Evolutionary conservation across 2,329 filamentous ascomycete species (phyloP).

Genomic region (Diaporthe caulivora): DNA sequence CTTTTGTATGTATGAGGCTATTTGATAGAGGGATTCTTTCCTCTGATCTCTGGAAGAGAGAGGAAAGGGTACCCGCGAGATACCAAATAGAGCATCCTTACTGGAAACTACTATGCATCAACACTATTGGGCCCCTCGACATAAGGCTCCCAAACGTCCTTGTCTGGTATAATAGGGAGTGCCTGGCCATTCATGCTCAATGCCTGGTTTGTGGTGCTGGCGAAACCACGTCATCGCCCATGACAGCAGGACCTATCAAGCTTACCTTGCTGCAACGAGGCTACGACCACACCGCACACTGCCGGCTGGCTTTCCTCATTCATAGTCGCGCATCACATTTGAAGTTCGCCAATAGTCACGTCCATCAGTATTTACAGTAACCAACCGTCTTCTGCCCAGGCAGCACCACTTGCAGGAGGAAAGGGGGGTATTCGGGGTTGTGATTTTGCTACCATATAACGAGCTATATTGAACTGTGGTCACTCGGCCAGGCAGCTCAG

Average conservation of each 20-base stretch:
- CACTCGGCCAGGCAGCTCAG: constrained; percentile 41
- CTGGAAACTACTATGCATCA: too few species aligned
- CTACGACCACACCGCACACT: background rate
- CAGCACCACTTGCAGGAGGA: background rate
- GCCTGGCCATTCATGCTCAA: background rate
- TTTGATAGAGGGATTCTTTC: too few species aligned
- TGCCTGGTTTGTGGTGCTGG: background rate
- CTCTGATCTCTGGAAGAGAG: too few species aligned
- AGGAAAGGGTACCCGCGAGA: too few species aligned
- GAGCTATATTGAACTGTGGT: constrained; percentile 37
- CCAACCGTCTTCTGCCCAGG: background rate
- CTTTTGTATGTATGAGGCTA: too few species aligned
- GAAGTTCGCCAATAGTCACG: constrained; percentile 5
- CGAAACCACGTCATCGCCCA: constrained; percentile 4
- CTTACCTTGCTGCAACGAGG: background rate
- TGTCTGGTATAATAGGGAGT: background rate
- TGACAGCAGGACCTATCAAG: background rate
- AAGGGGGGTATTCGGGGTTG: constrained; percentile 34
- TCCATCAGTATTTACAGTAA: background rate
- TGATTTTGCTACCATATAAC: constrained; percentile 38
- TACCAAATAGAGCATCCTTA: too few species aligned
- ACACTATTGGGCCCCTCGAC: constrained; percentile 1
- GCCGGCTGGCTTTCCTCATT: background rate
- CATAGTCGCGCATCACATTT: background rate
- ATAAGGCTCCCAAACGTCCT: background rate